phyloP scores from a whole-genome alignment of 768 basidiomycete genomes.

The Hydnomerulius pinastri region DNA sequence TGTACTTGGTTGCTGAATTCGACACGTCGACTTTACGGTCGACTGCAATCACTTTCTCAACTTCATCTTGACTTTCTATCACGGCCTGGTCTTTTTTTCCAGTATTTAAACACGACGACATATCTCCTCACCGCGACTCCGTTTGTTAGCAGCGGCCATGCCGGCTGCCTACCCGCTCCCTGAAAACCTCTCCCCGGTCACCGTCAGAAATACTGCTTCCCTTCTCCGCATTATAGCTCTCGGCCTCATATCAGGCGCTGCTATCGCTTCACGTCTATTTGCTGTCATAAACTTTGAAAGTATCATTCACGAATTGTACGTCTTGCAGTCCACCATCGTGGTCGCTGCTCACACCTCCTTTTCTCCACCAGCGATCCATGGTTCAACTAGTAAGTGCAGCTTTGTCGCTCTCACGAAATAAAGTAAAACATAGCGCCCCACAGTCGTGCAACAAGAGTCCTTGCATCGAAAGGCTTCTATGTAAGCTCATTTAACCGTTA shows the following conservation, averaged over 20 bases:
- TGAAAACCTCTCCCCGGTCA: slow-evolving; percentile 64
- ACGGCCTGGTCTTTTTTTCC: neutral
- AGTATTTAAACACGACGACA: neutral
- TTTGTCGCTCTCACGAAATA: neutral
- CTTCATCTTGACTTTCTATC: neutral
- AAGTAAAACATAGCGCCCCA: slow-evolving; percentile 3
- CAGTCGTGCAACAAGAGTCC: slow-evolving; percentile 90
- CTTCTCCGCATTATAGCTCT: slow-evolving; percentile 90
- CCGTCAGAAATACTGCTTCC: slow-evolving; percentile 86
- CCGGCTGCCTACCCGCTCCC: slow-evolving; percentile 74
- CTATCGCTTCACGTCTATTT: slow-evolving; percentile 93
- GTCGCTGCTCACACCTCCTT: slow-evolving; percentile 1
- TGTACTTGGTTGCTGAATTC: neutral
- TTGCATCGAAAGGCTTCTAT: slow-evolving; percentile 94
- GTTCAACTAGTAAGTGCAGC: slow-evolving; percentile 91
- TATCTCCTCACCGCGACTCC: neutral
- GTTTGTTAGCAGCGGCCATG: slow-evolving; percentile 50
- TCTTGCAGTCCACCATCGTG: slow-evolving; percentile 11
- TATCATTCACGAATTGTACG: slow-evolving; percentile 99
- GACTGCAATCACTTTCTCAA: neutral
- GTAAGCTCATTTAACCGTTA: slow-evolving; percentile 46
- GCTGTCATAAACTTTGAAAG: slow-evolving; percentile 98
- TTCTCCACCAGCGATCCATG: slow-evolving; percentile 79
- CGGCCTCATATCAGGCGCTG: slow-evolving; percentile 87
- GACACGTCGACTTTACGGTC: slow-evolving; percentile 26